phyloP scores from a whole-genome alignment of 352 stramenopile species.

The Phytophthora fragariaefolia region DNA sequence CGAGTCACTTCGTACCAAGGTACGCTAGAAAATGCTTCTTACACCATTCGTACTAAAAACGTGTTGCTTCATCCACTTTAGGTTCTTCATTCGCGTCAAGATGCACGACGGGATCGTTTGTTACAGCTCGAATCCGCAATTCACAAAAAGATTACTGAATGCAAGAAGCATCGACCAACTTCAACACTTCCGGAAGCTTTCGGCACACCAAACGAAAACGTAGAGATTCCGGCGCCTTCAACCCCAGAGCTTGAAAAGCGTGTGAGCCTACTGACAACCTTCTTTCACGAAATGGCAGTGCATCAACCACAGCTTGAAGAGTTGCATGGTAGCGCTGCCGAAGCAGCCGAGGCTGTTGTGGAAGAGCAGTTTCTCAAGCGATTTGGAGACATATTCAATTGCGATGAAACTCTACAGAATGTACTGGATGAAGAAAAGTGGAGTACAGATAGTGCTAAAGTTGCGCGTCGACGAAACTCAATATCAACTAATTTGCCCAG shows the following conservation, averaged over 20 bases:
- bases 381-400: constrained; percentile 55
- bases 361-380: constrained; percentile 45
- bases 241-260: constrained; percentile 27
- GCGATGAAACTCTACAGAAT: constrained; percentile 50
- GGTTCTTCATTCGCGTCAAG: constrained; percentile 49
- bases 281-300: constrained; percentile 65
- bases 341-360: constrained; percentile 18
- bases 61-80: constrained; percentile 7
- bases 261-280: constrained; percentile 40
- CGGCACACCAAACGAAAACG: not conserved
- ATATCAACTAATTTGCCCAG: constrained; percentile 30
- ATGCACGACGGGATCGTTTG: constrained; percentile 34
- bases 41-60: not conserved
- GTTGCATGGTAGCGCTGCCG: constrained; percentile 11
- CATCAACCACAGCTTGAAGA: constrained; percentile 42
- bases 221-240: constrained; percentile 2
- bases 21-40: constrained; percentile 9
- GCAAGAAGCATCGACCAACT: not conserved
- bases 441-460: constrained; percentile 39
- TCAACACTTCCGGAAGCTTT: not conserved
- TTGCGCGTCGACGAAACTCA: constrained; percentile 16
- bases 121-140: constrained; percentile 33
- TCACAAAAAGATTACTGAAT: constrained; percentile 23
- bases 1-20: constrained; percentile 54
- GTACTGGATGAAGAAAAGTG: constrained; percentile 62